Base-by-base conservation (phyloP, 306 rosid genomes). In the Glycine tomentella region DNA sequence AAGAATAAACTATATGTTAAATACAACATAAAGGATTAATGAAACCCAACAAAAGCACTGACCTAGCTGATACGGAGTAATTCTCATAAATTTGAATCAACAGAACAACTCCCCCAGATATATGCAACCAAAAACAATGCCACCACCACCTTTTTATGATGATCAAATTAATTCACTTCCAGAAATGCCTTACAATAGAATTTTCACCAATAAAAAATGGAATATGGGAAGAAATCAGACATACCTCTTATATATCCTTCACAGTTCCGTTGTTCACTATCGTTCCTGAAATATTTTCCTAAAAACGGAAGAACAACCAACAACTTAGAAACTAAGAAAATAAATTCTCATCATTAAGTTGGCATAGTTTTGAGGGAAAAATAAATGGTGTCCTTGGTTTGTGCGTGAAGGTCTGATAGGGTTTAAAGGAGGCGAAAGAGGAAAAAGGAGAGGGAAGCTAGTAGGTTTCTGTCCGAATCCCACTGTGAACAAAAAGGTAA, bases 401-500 rank as follows among this genome's bases (percentile, higher is more conserved):
- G 7, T 7, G 36, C 15, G 51, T 33, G n/a, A 42, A 13, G 10
- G 52, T 2, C 3, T 46, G 46, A 42, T 51, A 61, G 76, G 75
- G 56, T 76, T 76, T 74, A 7, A 71, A 16, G 17, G 79, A 69
- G 72, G 75, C 84, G 58, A 46, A 62, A 15, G 64, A 40, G 34
- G 64, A 36, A 57, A 49, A 63, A 9, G 56, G 8, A 33, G 53
- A 10, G 15, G 9, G 2, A 6, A n/a, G n/a, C n/a, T n/a, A n/a
- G 48, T 7, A 2, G 31, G 69, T 69, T 74, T 52, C 46, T 25
- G 68, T 63, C 36, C 13, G 20, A 72, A 38, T 52, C 20, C 49
- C 70, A 59, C n/a, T 4, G 1, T n/a, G n/a, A 40, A 65, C 7
- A 34, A 16, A 33, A 45, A 17, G 5, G 66, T 7, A 65, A n/a